Conservation (phyloP, 169 alveolate species). For the Eimeria sp. region DNA sequence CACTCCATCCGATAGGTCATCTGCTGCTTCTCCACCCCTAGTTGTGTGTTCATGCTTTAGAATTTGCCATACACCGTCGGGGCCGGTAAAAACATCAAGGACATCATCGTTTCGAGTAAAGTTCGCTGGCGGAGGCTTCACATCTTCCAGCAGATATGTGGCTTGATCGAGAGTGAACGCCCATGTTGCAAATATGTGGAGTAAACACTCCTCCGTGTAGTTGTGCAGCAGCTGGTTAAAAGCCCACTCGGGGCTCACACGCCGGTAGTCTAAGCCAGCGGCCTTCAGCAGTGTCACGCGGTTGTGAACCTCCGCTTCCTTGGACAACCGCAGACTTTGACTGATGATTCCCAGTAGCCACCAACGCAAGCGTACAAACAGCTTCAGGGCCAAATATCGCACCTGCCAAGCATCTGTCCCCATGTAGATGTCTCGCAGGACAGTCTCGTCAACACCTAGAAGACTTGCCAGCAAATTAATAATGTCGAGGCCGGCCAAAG, state of each 20-base stretch:
- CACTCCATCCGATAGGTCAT: constrained; percentile 19
- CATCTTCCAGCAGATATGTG: constrained; percentile 45
- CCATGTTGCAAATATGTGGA: constrained; percentile 64
- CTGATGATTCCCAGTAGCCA: constrained; percentile 59
- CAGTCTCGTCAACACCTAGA: constrained; percentile 46
- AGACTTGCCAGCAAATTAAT: constrained; percentile 56
- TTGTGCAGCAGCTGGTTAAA: constrained; percentile 72
- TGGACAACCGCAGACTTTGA: constrained; percentile 25
- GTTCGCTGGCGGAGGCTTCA: constrained; percentile 43
- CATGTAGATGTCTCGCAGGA: constrained; percentile 14
- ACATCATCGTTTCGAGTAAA: constrained; percentile 12
- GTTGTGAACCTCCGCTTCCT: constrained; percentile 20
- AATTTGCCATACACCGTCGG: constrained; percentile 38
- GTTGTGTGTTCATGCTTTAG: constrained; percentile 38
- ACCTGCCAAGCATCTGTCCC: constrained; percentile 41
- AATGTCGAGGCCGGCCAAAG: constrained; percentile 62
- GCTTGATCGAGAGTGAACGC: constrained; percentile 71
- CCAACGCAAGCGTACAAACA: constrained; percentile 51
- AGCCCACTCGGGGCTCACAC: constrained; percentile 45
- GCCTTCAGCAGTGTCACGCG: constrained; percentile 65
- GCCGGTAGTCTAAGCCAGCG: constrained; percentile 65
- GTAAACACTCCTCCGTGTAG: constrained; percentile 63
- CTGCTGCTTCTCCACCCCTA: constrained; percentile 61
- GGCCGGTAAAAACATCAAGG: constrained; percentile 24
- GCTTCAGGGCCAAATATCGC: constrained; percentile 37